A percentile compares a stretch with the other conserved stretches of the same genome.
Conservation (phyloP, 805 yeast species). For the Schwanniomyces polymorphus region DNA sequence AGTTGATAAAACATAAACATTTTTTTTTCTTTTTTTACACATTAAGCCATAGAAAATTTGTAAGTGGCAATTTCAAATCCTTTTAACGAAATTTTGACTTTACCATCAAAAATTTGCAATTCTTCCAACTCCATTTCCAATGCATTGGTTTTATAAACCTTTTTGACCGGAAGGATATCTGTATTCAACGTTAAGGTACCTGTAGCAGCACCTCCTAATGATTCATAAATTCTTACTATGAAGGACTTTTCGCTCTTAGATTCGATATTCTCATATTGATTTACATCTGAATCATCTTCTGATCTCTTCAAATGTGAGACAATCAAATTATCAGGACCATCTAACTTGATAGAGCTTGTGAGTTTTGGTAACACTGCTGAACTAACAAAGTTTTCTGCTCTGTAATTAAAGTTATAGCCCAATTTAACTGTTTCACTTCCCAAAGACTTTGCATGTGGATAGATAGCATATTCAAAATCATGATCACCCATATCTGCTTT, state of each 20-base stretch:
- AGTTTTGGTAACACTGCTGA: conserved; percentile 12
- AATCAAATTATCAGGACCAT: conserved; percentile 60
- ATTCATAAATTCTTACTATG: conserved; percentile 77
- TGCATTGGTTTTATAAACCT: conserved; percentile 56
- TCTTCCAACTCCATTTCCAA: conserved; percentile 54
- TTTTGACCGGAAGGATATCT: conserved; percentile 38
- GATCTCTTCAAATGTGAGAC: conserved; percentile 82
- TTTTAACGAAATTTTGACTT: conserved; percentile 46
- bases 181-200: conserved; percentile 49
- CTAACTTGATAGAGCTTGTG: conserved; percentile 17
- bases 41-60: conserved; percentile 36
- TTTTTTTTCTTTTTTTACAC: neutral
- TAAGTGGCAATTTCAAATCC: conserved; percentile 80
- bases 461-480: conserved; percentile 75
- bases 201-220: conserved; percentile 75
- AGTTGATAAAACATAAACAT: neutral
- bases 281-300: conserved; percentile 71
- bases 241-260: conserved; percentile 43
- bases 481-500: conserved; percentile 93
- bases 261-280: conserved; percentile 46
- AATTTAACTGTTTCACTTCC: conserved; percentile 64
- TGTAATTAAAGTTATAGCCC: conserved; percentile 79
- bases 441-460: conserved; percentile 77
- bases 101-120: conserved; percentile 30
- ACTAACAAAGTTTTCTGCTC: conserved; percentile 19